phyloP scores from a whole-genome alignment of 805 yeast genomes.

The Yamadazyma sp. region DNA sequence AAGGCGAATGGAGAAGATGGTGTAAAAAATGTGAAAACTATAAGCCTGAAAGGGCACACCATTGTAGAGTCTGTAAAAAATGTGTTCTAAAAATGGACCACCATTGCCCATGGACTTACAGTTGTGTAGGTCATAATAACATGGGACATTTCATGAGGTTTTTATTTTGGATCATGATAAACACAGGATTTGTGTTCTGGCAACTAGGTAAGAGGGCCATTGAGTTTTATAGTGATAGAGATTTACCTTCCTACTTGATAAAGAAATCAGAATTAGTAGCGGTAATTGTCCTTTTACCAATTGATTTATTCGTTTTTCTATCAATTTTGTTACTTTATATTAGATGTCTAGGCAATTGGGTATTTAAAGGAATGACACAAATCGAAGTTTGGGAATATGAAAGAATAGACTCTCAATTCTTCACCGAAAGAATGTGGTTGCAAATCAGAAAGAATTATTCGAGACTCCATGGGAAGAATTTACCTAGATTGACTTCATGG shows the following conservation, averaged over 20 bases:
- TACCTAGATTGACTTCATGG: slow-evolving; percentile 51
- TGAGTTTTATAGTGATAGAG: slow-evolving; percentile 45
- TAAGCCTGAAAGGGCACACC: slow-evolving; percentile 85
- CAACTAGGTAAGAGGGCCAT: slow-evolving; percentile 40
- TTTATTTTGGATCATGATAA: slow-evolving; percentile 57
- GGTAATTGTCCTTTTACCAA: slow-evolving; percentile 51
- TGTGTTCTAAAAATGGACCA: slow-evolving; percentile 93
- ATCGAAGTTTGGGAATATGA: slow-evolving; percentile 93
- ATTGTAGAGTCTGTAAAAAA: slow-evolving; percentile 70
- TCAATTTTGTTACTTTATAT: slow-evolving; percentile 58
- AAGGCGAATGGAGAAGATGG: slow-evolving; percentile 60
- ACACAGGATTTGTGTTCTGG: slow-evolving; percentile 46
- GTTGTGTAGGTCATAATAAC: slow-evolving; percentile 81
- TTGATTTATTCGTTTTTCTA: slow-evolving; percentile 56
- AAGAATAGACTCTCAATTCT: slow-evolving; percentile 65
- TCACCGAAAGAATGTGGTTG: slow-evolving; percentile 52
- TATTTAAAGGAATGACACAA: slow-evolving; percentile 72
- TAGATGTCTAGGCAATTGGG: slow-evolving; percentile 56
- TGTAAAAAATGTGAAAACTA: slow-evolving; percentile 68
- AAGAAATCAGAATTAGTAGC: slow-evolving; percentile 51
- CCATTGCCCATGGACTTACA: slow-evolving; percentile 90
- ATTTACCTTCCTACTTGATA: slow-evolving; percentile 56
- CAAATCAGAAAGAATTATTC: slow-evolving; percentile 45
- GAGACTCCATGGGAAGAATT: slow-evolving; percentile 33
- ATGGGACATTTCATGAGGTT: slow-evolving; percentile 80